A percentile compares a stretch with the other conserved stretches of the same genome.
Conservation (phyloP, 2,329 filamentous ascomycete species). For the Colletotrichum sojae region DNA sequence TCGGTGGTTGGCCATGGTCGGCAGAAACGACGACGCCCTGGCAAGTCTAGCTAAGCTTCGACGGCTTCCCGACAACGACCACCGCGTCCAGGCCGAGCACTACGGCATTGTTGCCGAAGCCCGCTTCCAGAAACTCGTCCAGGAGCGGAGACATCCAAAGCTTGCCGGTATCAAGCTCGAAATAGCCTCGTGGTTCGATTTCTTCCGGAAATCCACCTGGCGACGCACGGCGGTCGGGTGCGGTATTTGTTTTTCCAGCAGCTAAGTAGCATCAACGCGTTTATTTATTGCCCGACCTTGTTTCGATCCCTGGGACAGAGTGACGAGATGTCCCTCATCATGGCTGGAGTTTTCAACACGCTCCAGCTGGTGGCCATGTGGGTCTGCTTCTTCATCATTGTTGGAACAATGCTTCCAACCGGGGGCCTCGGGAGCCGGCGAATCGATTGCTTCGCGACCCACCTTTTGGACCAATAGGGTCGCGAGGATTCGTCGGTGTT, state of each 20-base stretch:
- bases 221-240: slow-evolving; percentile 56
- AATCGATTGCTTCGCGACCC: too few relatives aligned
- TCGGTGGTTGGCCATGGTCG: neutral
- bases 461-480: too few relatives aligned
- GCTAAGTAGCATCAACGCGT: slow-evolving; percentile 39
- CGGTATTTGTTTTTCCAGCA: slow-evolving; percentile 38
- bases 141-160: slow-evolving; percentile 54
- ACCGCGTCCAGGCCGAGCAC: slow-evolving; percentile 61
- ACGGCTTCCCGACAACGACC: slow-evolving; percentile 57
- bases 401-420: too few relatives aligned
- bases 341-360: slow-evolving; percentile 53
- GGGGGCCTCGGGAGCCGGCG: too few relatives aligned
- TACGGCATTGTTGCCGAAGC: slow-evolving; percentile 64
- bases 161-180: slow-evolving; percentile 56
- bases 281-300: slow-evolving; percentile 46
- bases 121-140: slow-evolving; percentile 30
- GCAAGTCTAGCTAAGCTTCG: slow-evolving; percentile 54
- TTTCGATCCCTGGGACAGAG: slow-evolving; percentile 47
- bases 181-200: slow-evolving; percentile 59
- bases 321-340: slow-evolving; percentile 47
- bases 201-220: slow-evolving; percentile 60
- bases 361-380: slow-evolving; percentile 47
- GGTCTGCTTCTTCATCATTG: slow-evolving; percentile 37
- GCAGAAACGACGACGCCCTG: slow-evolving; percentile 54
- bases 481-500: too few relatives aligned